A percentile compares a stretch with the other conserved stretches of the same genome.
Evolutionary conservation across 805 yeast genomes (phyloP).

Genomic region (Monosporozyma solicola): DNA sequence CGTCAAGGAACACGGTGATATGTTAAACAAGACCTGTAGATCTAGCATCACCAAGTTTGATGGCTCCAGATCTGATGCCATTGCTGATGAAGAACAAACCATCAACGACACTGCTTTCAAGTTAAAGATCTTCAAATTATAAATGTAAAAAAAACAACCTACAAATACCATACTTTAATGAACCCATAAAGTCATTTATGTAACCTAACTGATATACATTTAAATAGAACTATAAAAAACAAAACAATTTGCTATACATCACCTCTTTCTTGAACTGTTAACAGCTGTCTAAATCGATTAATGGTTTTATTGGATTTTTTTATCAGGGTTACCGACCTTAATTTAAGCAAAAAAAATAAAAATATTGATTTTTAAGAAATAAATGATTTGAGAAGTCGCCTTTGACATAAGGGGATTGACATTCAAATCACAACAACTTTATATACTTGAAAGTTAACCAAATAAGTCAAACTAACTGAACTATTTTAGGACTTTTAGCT

Average conservation of each 20-base stretch:
- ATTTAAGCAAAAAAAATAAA: background rate
- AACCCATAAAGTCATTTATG: background rate
- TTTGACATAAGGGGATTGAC: background rate
- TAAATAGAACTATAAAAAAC: background rate
- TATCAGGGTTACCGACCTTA: background rate
- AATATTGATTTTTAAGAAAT: background rate
- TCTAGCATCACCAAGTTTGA: constrained; percentile 37
- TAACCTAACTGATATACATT: background rate
- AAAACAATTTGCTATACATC: background rate
- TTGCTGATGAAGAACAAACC: constrained; percentile 83
- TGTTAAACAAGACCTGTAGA: constrained; percentile 72
- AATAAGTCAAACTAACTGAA: background rate
- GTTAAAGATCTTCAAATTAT: constrained; percentile 67
- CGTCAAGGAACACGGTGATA: constrained; percentile 52
- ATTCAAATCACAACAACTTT: background rate
- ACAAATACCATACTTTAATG: background rate
- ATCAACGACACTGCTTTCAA: constrained; percentile 72
- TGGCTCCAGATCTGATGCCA: constrained; percentile 39
- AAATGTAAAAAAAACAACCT: constrained; percentile 9
- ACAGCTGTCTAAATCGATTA: background rate
- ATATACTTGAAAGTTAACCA: background rate
- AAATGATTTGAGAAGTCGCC: background rate
- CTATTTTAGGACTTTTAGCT: background rate
- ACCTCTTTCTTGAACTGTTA: background rate
- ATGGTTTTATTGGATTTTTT: background rate